phyloP scores from a whole-genome alignment of 2,329 filamentous ascomycete genomes.

The Phialophora verrucosa region DNA sequence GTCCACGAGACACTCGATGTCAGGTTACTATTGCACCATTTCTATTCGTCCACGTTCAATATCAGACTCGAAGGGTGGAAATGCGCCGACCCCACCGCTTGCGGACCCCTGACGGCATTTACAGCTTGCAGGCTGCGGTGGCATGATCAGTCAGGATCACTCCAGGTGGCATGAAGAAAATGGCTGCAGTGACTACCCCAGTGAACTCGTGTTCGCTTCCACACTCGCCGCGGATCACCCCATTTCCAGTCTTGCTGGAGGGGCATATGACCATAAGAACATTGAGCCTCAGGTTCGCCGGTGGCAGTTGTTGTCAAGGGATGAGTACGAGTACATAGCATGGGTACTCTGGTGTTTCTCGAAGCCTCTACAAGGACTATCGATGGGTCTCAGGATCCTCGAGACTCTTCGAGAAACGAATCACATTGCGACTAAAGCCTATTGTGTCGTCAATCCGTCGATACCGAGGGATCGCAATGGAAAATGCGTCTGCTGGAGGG shows the following conservation, averaged over 20 bases:
- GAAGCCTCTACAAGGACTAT: conserved; percentile 2
- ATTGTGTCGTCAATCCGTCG: conserved; percentile 3
- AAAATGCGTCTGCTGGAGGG: background rate
- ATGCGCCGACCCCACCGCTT: background rate
- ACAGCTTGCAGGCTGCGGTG: background rate
- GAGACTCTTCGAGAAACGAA: background rate
- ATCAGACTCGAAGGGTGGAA: conserved; percentile 1
- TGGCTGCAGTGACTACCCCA: background rate
- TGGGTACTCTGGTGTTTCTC: no score
- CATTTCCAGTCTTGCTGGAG: background rate
- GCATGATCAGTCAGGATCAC: conserved; percentile 1
- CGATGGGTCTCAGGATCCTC: conserved; percentile 6
- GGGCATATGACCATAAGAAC: background rate
- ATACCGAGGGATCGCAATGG: conserved; percentile 7
- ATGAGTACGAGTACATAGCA: background rate
- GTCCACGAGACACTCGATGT: background rate
- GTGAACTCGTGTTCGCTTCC: background rate
- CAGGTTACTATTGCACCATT: conserved; percentile 6
- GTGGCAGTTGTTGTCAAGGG: background rate
- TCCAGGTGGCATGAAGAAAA: background rate
- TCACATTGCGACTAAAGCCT: conserved; percentile 9
- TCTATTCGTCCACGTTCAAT: conserved; percentile 9
- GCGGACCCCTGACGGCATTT: background rate
- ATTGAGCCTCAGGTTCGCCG: background rate
- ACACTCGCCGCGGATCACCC: background rate